Evolutionary conservation across 805 yeast species (phyloP).

Genomic region (Lipomyces anomalus): DNA sequence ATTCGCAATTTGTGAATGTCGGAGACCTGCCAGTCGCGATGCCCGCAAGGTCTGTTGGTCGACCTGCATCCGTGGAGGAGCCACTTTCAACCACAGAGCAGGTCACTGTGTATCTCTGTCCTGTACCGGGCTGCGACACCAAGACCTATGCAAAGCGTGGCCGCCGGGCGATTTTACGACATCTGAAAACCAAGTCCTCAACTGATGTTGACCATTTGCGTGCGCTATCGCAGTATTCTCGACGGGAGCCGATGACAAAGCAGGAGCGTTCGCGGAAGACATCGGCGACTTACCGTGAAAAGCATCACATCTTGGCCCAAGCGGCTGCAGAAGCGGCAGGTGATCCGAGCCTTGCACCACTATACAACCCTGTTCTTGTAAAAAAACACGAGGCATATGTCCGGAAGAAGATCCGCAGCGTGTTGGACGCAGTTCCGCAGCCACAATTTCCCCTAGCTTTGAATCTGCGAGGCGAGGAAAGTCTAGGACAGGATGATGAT

Average conservation of each 20-base stretch:
- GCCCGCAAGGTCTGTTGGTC: no score
- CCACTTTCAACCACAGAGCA: constrained; percentile 22
- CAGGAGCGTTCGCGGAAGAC: constrained; percentile 24
- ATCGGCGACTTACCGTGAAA: constrained; percentile 21
- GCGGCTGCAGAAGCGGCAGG: constrained; percentile 12
- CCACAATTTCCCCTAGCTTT: constrained; percentile 20
- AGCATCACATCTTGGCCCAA: constrained; percentile 10
- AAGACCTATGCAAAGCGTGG: constrained; percentile 23
- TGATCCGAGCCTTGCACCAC: constrained; percentile 21
- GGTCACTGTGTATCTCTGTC: constrained; percentile 20
- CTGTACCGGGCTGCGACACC: constrained; percentile 14
- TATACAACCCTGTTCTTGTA: constrained; percentile 17
- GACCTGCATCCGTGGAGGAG: no score
- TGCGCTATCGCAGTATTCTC: constrained; percentile 8
- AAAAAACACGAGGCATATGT: constrained; percentile 23
- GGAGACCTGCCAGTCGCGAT: no score
- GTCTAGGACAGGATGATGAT: no score
- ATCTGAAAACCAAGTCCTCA: constrained; percentile 10
- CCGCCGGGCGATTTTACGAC: constrained; percentile 21
- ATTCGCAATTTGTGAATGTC: no score
- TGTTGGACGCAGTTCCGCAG: constrained; percentile 9
- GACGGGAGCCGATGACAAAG: constrained; percentile 14
- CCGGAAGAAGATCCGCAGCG: constrained; percentile 17
- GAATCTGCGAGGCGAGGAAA: no score
- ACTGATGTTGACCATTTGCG: constrained; percentile 10